Conservation (phyloP, 352 stramenopile genomes). For the Poterioochromonas sp. region DNA sequence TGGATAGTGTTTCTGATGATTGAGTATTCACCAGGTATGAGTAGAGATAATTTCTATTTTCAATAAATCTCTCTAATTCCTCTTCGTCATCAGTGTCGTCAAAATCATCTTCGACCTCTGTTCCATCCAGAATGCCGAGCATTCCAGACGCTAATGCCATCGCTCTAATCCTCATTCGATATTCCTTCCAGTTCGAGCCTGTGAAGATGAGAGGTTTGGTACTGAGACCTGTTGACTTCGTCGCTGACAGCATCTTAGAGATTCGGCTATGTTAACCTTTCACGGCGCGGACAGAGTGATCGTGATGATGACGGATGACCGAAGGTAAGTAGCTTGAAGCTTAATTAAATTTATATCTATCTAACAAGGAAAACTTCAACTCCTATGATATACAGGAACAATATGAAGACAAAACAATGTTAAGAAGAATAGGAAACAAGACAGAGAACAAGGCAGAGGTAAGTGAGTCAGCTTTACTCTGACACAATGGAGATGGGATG, state of each 20-base stretch:
- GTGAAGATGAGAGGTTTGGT: slow-evolving; percentile 11
- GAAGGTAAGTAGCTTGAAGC: too few relatives aligned
- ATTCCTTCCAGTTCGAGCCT: slow-evolving; percentile 10
- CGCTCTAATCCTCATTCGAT: slow-evolving; percentile 11
- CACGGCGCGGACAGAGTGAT: slow-evolving; percentile 1
- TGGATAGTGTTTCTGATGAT: slow-evolving; percentile 14
- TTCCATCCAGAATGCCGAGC: slow-evolving; percentile 8
- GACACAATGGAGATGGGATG: too few relatives aligned
- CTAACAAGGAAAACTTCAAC: too few relatives aligned
- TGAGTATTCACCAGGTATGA: slow-evolving; percentile 13
- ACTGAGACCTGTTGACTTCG: slow-evolving; percentile 10
- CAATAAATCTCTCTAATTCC: slow-evolving; percentile 15
- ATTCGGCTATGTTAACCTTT: slow-evolving; percentile 13
- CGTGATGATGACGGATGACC: too few relatives aligned
- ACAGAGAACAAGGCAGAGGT: too few relatives aligned
- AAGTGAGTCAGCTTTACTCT: too few relatives aligned
- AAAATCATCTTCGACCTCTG: slow-evolving; percentile 13
- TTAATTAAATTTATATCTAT: too few relatives aligned
- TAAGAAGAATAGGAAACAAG: too few relatives aligned
- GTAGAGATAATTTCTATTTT: slow-evolving; percentile 14
- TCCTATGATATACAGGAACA: too few relatives aligned
- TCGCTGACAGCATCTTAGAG: slow-evolving; percentile 10
- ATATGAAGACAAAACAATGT: too few relatives aligned
- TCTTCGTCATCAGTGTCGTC: slow-evolving; percentile 10
- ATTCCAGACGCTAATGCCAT: slow-evolving; percentile 11